phyloP scores from a whole-genome alignment of 2,329 filamentous ascomycete species.

The Chaetomium sp. region DNA sequence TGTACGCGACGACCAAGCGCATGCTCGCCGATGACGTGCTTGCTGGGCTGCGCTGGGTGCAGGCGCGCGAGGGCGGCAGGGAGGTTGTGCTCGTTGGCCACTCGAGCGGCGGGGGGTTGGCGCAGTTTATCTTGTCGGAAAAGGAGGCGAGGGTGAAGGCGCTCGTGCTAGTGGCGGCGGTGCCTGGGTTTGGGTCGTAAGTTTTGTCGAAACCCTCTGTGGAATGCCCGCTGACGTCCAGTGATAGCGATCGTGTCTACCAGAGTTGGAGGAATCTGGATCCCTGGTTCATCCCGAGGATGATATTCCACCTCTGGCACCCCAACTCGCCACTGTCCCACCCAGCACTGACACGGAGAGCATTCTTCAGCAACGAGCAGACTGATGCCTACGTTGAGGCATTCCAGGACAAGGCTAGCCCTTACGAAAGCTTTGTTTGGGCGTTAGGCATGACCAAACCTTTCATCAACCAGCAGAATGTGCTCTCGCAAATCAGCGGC shows the following conservation, averaged over 20 bases:
- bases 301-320: conserved; percentile 51
- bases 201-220: conserved; percentile 30
- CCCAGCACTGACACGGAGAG: conserved; percentile 49
- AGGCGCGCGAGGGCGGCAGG: conserved; percentile 36
- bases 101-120: conserved; percentile 54
- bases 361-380: conserved; percentile 54
- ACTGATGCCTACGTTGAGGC: conserved; percentile 44
- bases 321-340: conserved; percentile 56
- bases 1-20: conserved; percentile 48
- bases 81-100: conserved; percentile 52
- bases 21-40: conserved; percentile 50
- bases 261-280: conserved; percentile 51
- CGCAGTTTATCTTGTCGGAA: conserved; percentile 52
- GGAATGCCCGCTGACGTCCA: conserved; percentile 20
- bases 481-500: conserved; percentile 44
- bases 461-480: conserved; percentile 46
- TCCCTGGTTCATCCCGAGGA: conserved; percentile 51
- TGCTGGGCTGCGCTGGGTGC: conserved; percentile 46
- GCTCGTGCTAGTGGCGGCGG: conserved; percentile 50
- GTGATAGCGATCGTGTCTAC: conserved; percentile 43
- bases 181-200: conserved; percentile 53
- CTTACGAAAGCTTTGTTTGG: conserved; percentile 58
- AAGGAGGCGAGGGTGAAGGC: conserved; percentile 46
- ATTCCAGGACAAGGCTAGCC: conserved; percentile 48
- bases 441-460: conserved; percentile 50